Percentiles rank a stretch among this genome's conserved stretches.
Evolutionary conservation across 208 protist genomes (phyloP).

Genomic region (Leishmania mexicana): DNA sequence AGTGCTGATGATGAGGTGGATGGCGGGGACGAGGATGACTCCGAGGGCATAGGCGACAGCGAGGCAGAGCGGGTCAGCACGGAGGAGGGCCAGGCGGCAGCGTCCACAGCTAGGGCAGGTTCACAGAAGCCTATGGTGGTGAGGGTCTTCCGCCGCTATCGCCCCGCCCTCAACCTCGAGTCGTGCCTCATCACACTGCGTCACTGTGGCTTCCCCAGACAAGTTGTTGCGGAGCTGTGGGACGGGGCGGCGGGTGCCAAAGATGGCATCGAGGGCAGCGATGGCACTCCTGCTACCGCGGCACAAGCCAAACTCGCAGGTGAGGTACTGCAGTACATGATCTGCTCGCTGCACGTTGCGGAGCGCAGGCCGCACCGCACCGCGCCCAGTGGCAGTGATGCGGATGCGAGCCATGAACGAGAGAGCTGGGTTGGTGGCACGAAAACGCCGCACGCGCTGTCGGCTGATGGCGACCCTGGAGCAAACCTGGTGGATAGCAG

Average conservation of each 20-base stretch:
- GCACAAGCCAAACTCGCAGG: slow-evolving; percentile 22
- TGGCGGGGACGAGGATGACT: neutral
- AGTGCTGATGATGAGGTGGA: neutral
- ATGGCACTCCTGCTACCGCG: no score
- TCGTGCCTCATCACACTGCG: slow-evolving; percentile 35
- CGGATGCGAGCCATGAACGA: neutral
- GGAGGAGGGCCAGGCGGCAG: neutral
- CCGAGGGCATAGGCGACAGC: neutral
- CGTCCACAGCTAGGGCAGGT: neutral
- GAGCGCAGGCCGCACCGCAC: slow-evolving; percentile 4
- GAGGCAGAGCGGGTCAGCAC: neutral
- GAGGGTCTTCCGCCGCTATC: slow-evolving; percentile 9
- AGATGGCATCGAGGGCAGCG: neutral
- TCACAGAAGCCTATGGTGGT: neutral
- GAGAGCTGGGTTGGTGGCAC: neutral
- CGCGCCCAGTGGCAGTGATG: neutral
- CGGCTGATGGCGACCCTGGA: neutral
- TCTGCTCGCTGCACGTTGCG: slow-evolving; percentile 29
- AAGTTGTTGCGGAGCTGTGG: neutral
- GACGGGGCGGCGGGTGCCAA: neutral
- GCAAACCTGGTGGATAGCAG: neutral
- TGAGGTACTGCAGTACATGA: slow-evolving; percentile 40
- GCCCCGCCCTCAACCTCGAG: slow-evolving; percentile 28
- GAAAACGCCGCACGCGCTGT: neutral
- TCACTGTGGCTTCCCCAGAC: slow-evolving; percentile 15